Evolutionary conservation across 768 basidiomycete species (phyloP).

Genomic region (Punctularia strigosozonata): DNA sequence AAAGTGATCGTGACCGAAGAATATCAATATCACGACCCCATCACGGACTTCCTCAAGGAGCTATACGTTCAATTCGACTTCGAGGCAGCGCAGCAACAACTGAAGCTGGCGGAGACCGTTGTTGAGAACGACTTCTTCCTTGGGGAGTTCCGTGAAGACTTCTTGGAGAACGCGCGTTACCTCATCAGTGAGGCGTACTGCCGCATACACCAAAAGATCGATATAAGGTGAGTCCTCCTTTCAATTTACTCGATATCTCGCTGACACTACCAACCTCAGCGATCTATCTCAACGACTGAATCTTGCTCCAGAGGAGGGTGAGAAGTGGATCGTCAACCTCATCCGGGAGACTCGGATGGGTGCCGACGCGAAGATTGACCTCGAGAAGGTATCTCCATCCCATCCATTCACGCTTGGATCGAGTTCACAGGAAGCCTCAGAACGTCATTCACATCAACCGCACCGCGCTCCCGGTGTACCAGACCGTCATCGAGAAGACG

Average conservation of each 20-base stretch:
- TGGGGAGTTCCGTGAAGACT: slow-evolving; percentile 81
- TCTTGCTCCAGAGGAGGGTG: slow-evolving; percentile 88
- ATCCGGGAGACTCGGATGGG: slow-evolving; percentile 96
- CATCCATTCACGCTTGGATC: not conserved
- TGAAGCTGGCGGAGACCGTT: slow-evolving; percentile 68
- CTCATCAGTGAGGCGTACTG: slow-evolving; percentile 97
- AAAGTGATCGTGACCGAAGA: slow-evolving; percentile 92
- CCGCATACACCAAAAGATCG: slow-evolving; percentile 88
- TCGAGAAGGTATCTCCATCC: slow-evolving; percentile 63
- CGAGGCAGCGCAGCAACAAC: slow-evolving; percentile 80
- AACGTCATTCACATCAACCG: slow-evolving; percentile 95
- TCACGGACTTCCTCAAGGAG: slow-evolving; percentile 88
- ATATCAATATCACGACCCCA: slow-evolving; percentile 91
- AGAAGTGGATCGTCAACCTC: slow-evolving; percentile 99
- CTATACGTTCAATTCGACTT: slow-evolving; percentile 96
- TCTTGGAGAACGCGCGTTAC: slow-evolving; percentile 93
- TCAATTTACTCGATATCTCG: not conserved
- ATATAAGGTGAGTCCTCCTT: slow-evolving; percentile 56
- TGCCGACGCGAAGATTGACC: slow-evolving; percentile 93
- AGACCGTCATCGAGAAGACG: slow-evolving; percentile 91
- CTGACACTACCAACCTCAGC: slow-evolving; percentile 23
- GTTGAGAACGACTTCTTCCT: slow-evolving; percentile 93
- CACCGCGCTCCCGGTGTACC: slow-evolving; percentile 82
- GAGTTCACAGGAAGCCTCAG: slow-evolving; percentile 26
- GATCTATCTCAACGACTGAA: slow-evolving; percentile 91